phyloP scores from a whole-genome alignment of 2,329 filamentous ascomycete species.

The Thermoascus crustaceus region DNA sequence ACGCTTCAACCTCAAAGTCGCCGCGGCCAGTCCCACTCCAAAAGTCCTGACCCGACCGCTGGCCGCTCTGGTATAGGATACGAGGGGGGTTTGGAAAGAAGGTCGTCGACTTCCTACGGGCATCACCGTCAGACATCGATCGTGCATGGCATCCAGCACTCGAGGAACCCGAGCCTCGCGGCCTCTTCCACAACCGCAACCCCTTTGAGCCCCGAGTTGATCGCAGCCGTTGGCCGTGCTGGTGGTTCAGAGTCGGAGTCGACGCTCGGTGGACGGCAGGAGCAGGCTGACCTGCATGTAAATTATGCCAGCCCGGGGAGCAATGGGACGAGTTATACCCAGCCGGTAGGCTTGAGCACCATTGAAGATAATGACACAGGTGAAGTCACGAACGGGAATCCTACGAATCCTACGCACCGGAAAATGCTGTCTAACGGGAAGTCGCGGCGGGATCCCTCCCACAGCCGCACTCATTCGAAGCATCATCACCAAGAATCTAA shows the following conservation, averaged over 20 bases:
- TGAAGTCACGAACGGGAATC: constrained; percentile 17
- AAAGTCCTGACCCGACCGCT: constrained; percentile 32
- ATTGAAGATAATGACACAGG: constrained; percentile 32
- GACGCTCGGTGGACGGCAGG: constrained; percentile 19
- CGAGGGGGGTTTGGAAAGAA: constrained; percentile 32
- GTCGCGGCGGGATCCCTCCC: constrained; percentile 61
- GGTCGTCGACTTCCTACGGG: constrained; percentile 54
- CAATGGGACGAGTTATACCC: constrained; percentile 28
- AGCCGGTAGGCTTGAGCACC: constrained; percentile 24
- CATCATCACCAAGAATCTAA: constrained; percentile 67
- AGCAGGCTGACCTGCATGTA: constrained; percentile 24
- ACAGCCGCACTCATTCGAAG: constrained; percentile 68
- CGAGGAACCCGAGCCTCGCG: constrained; percentile 68
- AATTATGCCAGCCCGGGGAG: constrained; percentile 28
- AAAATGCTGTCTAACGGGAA: constrained; percentile 54
- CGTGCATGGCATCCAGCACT: constrained; percentile 89
- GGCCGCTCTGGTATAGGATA: constrained; percentile 28
- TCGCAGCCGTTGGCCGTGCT: constrained; percentile 57
- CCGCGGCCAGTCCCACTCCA: constrained; percentile 35
- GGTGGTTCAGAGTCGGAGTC: constrained; percentile 45
- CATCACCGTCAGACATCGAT: constrained; percentile 96
- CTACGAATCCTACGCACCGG: constrained; percentile 24
- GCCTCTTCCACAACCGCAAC: constrained; percentile 63
- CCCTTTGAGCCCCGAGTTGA: constrained; percentile 80
- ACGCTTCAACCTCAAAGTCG: constrained; percentile 28